Evolutionary conservation across 192 early-diverging fungal genomes (phyloP).

Genomic region (Coemansia sp.): DNA sequence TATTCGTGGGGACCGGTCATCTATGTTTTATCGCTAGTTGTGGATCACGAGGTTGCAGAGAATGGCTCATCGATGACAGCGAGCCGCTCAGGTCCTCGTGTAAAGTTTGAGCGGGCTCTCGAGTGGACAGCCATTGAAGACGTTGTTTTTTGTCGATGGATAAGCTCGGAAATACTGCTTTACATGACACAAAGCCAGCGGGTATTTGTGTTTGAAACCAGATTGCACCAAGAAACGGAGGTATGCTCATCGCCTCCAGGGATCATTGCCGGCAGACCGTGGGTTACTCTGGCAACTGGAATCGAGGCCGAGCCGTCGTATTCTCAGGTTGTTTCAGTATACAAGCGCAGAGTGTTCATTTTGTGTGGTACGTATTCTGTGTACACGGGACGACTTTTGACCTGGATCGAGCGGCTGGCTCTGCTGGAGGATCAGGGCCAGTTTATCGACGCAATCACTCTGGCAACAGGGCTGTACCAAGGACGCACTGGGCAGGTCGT

Average conservation of each 20-base stretch:
- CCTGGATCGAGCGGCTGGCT: conserved; percentile 49
- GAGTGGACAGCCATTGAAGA: conserved; percentile 47
- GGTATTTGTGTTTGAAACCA: conserved; percentile 47
- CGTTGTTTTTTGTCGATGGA: conserved; percentile 50
- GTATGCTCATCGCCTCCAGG: conserved; percentile 37
- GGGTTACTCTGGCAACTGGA: conserved; percentile 52
- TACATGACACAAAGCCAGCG: conserved; percentile 51
- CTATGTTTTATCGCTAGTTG: conserved; percentile 19
- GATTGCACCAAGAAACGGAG: conserved; percentile 33
- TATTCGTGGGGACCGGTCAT: conserved; percentile 40
- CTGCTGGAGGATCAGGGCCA: conserved; percentile 30
- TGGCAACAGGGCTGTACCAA: conserved; percentile 44
- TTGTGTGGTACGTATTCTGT: conserved; percentile 30
- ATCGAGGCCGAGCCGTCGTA: conserved; percentile 52
- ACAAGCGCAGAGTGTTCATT: conserved; percentile 39
- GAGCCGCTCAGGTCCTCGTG: conserved; percentile 6
- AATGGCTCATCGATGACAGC: conserved; percentile 33
- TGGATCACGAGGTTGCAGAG: conserved; percentile 30
- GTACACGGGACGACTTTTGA: conserved; percentile 43
- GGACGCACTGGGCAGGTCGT: conserved; percentile 48
- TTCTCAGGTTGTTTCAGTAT: conserved; percentile 31
- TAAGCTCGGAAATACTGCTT: conserved; percentile 31
- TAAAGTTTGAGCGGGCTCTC: conserved; percentile 21
- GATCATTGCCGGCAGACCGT: conserved; percentile 37
- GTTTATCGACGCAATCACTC: conserved; percentile 40